Evolutionary conservation across 2,329 filamentous ascomycete species (phyloP).

Genomic region (Penicillium occitanis): DNA sequence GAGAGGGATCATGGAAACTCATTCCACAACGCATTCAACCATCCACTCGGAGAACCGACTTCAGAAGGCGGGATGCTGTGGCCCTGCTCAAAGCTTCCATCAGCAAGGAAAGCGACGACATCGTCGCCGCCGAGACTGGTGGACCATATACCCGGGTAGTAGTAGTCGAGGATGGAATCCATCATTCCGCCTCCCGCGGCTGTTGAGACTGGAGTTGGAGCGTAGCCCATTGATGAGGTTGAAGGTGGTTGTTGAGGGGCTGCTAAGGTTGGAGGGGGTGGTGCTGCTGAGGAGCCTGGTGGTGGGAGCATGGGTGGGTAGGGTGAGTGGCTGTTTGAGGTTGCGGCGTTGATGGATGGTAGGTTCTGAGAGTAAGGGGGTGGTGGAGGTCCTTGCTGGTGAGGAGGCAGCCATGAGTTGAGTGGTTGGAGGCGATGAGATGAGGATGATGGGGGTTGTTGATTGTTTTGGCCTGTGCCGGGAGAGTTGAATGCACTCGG

Average conservation of each 20-base stretch:
- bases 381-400: slow-evolving; percentile 32
- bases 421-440: slow-evolving; percentile 41
- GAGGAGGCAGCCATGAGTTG: slow-evolving; percentile 35
- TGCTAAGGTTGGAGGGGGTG: slow-evolving; percentile 31
- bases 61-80: slow-evolving; percentile 32
- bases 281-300: slow-evolving; percentile 26
- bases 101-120: slow-evolving; percentile 39
- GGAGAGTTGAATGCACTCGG: slow-evolving; percentile 26
- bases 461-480: slow-evolving; percentile 25
- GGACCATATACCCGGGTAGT: slow-evolving; percentile 26
- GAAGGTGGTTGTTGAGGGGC: slow-evolving; percentile 23
- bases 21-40: slow-evolving; percentile 39
- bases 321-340: slow-evolving; percentile 15
- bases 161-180: slow-evolving; percentile 10
- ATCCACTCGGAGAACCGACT: slow-evolving; percentile 35
- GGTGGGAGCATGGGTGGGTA: slow-evolving; percentile 39
- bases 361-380: slow-evolving; percentile 40
- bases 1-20: slow-evolving; percentile 21
- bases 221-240: not conserved
- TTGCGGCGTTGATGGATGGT: slow-evolving; percentile 37
- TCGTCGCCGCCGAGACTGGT: slow-evolving; percentile 41
- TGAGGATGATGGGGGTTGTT: slow-evolving; percentile 31
- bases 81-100: slow-evolving; percentile 34
- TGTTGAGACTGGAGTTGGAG: slow-evolving; percentile 12
- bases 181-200: not conserved